phyloP scores from a whole-genome alignment of 129 eudicot genomes.

The Flaveria linearis region DNA sequence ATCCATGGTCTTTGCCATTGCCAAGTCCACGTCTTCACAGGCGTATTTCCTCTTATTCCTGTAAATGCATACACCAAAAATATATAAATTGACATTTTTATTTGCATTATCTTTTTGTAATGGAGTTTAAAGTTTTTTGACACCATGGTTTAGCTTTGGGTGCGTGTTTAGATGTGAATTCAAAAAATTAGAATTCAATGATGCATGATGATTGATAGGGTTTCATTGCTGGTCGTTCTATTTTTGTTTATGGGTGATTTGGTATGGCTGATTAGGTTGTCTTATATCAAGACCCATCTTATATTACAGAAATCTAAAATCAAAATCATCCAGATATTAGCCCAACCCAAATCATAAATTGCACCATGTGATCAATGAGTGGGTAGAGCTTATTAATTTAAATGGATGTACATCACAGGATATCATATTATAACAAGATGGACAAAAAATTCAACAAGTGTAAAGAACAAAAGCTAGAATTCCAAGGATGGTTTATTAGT shows the following conservation, averaged over 20 bases:
- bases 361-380: not conserved
- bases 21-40: conserved; percentile 46
- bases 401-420: not conserved
- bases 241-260: not conserved
- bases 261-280: not conserved
- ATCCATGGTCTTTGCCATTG: conserved; percentile 59
- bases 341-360: not conserved
- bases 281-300: conserved; percentile 5
- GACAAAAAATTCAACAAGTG: conserved; percentile 10
- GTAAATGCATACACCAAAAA: conserved; percentile 33
- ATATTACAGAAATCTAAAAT: not conserved
- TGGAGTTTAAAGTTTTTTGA: conserved; percentile 13
- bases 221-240: not conserved
- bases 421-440: conserved; percentile 3
- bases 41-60: conserved; percentile 59
- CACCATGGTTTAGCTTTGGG: not conserved
- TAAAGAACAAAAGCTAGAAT: not conserved
- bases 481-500: not conserved
- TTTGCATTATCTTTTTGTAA: conserved; percentile 1
- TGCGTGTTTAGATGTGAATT: not conserved
- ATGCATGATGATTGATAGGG: not conserved
- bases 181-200: not conserved
- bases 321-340: not conserved
- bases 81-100: not conserved
- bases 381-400: conserved; percentile 2